Conservation (phyloP, 1,139 yeast genomes). For the Arxiozyma telluris region DNA sequence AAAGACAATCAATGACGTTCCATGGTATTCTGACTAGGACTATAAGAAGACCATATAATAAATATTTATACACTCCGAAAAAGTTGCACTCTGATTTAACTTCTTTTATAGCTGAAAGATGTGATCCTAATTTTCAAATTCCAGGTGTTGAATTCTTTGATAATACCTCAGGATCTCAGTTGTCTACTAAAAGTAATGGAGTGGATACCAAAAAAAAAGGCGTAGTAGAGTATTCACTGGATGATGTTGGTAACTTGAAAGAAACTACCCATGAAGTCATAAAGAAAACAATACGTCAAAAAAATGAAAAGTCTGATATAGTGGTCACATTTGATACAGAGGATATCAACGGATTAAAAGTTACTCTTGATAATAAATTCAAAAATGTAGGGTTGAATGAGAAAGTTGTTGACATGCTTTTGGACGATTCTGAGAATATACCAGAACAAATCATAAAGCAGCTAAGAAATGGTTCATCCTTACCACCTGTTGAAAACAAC, state of each 20-base stretch:
- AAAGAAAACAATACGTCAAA: not conserved
- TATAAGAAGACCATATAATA: constrained; percentile 15
- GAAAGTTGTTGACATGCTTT: not conserved
- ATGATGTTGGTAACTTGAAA: not conserved
- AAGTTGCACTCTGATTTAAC: constrained; percentile 14
- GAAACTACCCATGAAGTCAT: not conserved
- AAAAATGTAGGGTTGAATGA: constrained; percentile 11
- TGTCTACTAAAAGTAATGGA: no score
- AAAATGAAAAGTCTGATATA: not conserved
- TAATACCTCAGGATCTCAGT: not conserved
- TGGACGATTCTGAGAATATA: not conserved
- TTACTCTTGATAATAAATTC: constrained; percentile 12
- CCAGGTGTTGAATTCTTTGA: not conserved
- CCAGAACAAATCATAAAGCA: not conserved
- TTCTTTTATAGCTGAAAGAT: constrained; percentile 7
- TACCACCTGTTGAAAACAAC: not conserved
- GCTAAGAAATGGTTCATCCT: not conserved
- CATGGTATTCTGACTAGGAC: constrained; percentile 19
- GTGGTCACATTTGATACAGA: not conserved
- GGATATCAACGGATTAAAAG: not conserved
- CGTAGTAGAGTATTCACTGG: not conserved
- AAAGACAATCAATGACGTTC: constrained; percentile 15
- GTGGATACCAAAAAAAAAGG: not conserved
- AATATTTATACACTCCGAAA: constrained; percentile 8
- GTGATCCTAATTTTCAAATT: not conserved